A percentile compares a stretch with the other conserved stretches of the same genome.
Conservation (phyloP, 78 protist species). For the Dictyostelium discoideum region DNA sequence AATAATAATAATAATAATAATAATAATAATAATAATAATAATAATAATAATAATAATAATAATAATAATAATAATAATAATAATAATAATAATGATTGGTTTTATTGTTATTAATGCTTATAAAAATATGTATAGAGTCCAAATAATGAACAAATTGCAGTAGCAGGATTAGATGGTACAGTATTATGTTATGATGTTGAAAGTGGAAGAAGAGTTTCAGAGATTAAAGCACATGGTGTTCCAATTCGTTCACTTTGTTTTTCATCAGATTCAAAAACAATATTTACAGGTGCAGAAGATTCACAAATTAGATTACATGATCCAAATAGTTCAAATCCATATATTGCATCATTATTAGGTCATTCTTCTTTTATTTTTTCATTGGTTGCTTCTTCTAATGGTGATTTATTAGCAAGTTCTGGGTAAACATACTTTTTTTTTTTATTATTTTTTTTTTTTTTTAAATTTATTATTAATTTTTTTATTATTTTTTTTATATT, state of each 20-base stretch:
- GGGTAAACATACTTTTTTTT: slow-evolving; percentile 2
- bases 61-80: neutral
- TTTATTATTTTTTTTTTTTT: neutral
- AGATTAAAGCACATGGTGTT: slow-evolving; percentile 25
- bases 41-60: neutral
- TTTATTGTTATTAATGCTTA: neutral
- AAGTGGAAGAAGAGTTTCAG: slow-evolving; percentile 32
- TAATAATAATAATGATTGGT: too few species aligned
- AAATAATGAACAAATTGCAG: slow-evolving; percentile 41
- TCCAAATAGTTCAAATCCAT: slow-evolving; percentile 14
- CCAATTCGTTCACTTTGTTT: slow-evolving; percentile 56
- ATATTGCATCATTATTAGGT: slow-evolving; percentile 61
- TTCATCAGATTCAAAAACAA: slow-evolving; percentile 19
- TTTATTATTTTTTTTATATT: neutral
- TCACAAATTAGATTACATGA: slow-evolving; percentile 57
- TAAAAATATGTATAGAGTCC: slow-evolving; percentile 10
- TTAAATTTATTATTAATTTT: neutral
- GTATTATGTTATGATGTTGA: slow-evolving; percentile 63
- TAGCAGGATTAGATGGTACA: slow-evolving; percentile 59
- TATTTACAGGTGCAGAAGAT: slow-evolving; percentile 74
- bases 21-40: neutral
- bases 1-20: neutral
- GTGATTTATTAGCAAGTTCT: slow-evolving; percentile 69
- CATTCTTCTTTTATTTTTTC: slow-evolving; percentile 63
- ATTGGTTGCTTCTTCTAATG: slow-evolving; percentile 34